A percentile compares a stretch with the other conserved stretches of the same genome.
phyloP scores from a whole-genome alignment of 2,329 filamentous ascomycete genomes.

The Thielaviopsis euricoi region DNA sequence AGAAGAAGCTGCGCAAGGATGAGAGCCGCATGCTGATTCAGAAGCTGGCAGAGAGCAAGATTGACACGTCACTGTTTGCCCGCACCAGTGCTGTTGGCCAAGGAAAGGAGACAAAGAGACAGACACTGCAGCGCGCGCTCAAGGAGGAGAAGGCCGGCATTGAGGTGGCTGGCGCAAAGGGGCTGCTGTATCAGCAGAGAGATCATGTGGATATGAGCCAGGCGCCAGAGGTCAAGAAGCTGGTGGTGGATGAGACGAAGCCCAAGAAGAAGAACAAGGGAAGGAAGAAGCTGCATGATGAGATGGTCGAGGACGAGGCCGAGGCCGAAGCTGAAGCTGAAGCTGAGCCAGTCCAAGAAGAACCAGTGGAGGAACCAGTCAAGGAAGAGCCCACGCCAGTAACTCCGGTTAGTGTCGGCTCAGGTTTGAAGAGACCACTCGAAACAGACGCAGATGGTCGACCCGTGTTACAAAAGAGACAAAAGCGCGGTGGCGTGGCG shows the following conservation, averaged over 20 bases:
- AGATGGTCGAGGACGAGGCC: neutral
- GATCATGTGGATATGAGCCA: constrained; percentile 9
- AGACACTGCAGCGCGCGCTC: constrained; percentile 46
- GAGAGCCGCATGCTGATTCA: constrained; percentile 73
- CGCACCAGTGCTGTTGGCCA: constrained; percentile 66
- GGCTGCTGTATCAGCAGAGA: constrained; percentile 33
- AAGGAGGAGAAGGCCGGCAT: constrained; percentile 50
- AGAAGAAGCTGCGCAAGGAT: constrained; percentile 87
- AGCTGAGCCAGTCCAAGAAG: neutral
- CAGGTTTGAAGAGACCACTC: constrained; percentile 73
- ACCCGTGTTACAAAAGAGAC: constrained; percentile 69
- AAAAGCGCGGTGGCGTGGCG: constrained; percentile 48
- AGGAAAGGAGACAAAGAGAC: constrained; percentile 52
- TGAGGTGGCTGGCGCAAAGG: constrained; percentile 30
- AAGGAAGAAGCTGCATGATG: constrained; percentile 13
- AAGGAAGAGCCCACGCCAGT: constrained; percentile 6
- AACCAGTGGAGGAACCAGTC: neutral
- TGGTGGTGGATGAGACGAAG: constrained; percentile 17
- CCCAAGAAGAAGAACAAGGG: constrained; percentile 18
- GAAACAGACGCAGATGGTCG: constrained; percentile 64
- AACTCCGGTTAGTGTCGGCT: constrained; percentile 34
- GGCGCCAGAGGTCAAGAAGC: constrained; percentile 4
- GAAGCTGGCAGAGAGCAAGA: constrained; percentile 60
- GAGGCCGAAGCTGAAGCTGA: constrained; percentile 9
- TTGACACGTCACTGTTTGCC: constrained; percentile 66